Conservation (phyloP, 176 grass and related monocot genomes). For the Lolium multiflorum region DNA sequence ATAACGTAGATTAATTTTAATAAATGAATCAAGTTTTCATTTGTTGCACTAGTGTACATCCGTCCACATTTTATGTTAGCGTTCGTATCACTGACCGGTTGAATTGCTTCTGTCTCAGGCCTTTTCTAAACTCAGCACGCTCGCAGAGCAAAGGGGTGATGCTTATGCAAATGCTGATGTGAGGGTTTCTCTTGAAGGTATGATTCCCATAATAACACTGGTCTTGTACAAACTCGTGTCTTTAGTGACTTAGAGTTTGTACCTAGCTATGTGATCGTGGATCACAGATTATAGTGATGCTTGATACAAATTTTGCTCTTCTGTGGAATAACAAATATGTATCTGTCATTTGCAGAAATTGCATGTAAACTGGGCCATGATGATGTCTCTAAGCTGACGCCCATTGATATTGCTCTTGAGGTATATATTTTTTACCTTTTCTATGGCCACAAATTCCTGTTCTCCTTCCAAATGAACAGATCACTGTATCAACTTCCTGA, state of each 20-base stretch:
- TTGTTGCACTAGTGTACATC: background rate
- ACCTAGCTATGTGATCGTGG: slow-evolving; percentile 23
- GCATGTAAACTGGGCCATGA: slow-evolving; percentile 79
- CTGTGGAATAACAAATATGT: background rate
- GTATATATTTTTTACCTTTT: slow-evolving; percentile 28
- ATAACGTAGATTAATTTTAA: background rate
- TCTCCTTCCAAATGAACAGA: background rate
- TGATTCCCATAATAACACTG: slow-evolving; percentile 4
- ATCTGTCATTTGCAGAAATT: slow-evolving; percentile 64
- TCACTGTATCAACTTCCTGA: background rate
- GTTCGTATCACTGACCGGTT: slow-evolving; percentile 13
- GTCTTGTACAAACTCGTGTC: background rate
- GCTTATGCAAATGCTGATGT: slow-evolving; percentile 94
- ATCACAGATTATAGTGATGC: background rate
- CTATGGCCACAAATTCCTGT: background rate
- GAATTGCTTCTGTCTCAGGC: slow-evolving; percentile 54
- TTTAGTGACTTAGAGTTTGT: slow-evolving; percentile 1
- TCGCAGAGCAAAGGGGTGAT: slow-evolving; percentile 81
- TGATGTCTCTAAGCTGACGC: slow-evolving; percentile 75
- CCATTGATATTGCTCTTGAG: slow-evolving; percentile 87
- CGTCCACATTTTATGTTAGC: background rate
- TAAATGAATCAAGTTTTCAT: background rate
- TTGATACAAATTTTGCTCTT: too few relatives aligned
- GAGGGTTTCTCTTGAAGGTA: slow-evolving; percentile 92
- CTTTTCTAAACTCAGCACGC: slow-evolving; percentile 81